These are phyloP conservation scores for Lactarius pseudohatsudake DNA, from an alignment of 768 basidiomycete species.

Conservation along the genomic window DNA sequence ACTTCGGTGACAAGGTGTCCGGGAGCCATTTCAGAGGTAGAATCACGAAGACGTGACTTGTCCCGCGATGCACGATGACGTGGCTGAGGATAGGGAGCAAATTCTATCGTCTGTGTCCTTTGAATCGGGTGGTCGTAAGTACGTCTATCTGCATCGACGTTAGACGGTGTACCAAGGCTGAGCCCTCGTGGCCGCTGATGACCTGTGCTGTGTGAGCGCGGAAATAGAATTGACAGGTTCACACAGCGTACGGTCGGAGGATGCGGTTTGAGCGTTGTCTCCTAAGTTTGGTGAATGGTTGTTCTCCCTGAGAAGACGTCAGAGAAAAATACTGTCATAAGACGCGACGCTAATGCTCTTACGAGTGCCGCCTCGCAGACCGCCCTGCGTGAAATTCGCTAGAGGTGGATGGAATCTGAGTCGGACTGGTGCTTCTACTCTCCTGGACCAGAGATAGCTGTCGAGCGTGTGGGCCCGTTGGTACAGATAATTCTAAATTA, in stretches of 20 bases:
- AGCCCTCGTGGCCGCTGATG: neutral
- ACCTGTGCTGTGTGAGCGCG: constrained; percentile 8
- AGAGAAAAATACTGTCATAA: neutral
- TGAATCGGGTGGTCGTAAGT: constrained; percentile 32
- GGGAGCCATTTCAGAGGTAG: constrained; percentile 9
- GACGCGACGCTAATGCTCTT: neutral
- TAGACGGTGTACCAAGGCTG: constrained; percentile 8
- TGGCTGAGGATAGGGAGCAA: constrained; percentile 42
- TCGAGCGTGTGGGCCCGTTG: neutral
- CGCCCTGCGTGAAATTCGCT: constrained; percentile 3
- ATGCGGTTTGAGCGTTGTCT: neutral
- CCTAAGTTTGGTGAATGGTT: neutral
- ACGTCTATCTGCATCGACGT: neutral
- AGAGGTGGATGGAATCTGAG: neutral
- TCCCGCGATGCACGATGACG: constrained; percentile 32
- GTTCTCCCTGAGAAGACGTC: constrained; percentile 5
- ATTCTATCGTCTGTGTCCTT: constrained; percentile 53
- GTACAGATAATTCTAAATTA: neutral
- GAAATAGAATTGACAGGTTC: neutral
- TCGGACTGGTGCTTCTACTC: constrained; percentile 2
- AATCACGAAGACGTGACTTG: constrained; percentile 9
- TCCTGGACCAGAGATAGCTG: constrained; percentile 11
- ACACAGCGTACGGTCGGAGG: constrained; percentile 13
- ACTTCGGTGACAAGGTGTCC: neutral
- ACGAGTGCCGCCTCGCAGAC: constrained; percentile 6